A percentile compares a stretch with the other conserved stretches of the same genome.
These are phyloP conservation scores for Fusarium clavum DNA, from an alignment of 2,329 filamentous ascomycete species.

Conservation along the genomic window DNA sequence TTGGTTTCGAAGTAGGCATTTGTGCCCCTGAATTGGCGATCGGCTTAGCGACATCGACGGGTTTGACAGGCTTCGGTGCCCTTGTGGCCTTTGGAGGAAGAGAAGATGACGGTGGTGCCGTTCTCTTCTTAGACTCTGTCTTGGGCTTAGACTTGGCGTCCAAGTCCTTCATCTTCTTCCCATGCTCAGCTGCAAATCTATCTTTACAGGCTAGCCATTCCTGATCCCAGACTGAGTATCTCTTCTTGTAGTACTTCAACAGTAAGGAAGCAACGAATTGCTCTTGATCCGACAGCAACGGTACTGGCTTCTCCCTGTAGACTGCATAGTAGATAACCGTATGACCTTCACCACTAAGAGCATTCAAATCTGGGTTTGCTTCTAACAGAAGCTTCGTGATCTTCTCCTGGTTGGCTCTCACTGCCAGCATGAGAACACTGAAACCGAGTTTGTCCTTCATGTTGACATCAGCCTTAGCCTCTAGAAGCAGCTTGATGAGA, in stretches of 20 bases:
- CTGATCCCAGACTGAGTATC: not conserved
- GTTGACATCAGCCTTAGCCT: not conserved
- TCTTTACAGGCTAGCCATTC: slow-evolving; percentile 7
- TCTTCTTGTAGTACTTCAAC: slow-evolving; percentile 3
- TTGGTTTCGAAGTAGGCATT: not conserved
- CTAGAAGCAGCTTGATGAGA: slow-evolving; percentile 1
- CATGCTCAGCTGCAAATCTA: not conserved
- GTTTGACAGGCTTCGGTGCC: not conserved
- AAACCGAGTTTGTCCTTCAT: not conserved
- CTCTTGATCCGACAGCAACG: not conserved
- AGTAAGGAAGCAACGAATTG: not conserved
- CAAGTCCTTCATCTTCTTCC: not conserved
- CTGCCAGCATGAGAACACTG: slow-evolving; percentile 1
- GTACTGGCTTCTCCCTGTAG: not conserved
- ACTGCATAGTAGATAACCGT: slow-evolving; percentile 1
- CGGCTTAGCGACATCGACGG: not conserved
- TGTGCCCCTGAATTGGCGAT: not conserved
- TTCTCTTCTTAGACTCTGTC: not conserved
- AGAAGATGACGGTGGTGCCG: not conserved
- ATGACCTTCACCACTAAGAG: not conserved
- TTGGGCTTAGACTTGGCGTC: not conserved
- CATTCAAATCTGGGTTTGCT: not conserved
- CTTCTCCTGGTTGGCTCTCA: not conserved
- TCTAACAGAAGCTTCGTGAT: not conserved
- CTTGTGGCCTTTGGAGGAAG: not conserved